phyloP scores from a whole-genome alignment of 2,329 filamentous ascomycete genomes.

The Chaetomiaceae sp. region DNA sequence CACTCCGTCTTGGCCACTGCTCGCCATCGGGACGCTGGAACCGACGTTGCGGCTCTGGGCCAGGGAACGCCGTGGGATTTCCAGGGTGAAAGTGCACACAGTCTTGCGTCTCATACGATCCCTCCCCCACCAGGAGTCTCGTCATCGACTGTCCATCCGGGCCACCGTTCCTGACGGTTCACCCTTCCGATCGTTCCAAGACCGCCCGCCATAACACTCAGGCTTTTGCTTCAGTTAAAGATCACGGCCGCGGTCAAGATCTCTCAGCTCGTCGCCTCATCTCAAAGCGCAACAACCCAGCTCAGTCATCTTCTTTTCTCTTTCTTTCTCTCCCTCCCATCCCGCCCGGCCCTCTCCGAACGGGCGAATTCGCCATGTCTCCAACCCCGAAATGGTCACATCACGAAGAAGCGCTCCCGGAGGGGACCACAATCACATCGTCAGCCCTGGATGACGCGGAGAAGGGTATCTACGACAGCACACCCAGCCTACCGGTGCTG shows the following conservation, averaged over 20 bases:
- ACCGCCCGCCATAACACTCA: background rate
- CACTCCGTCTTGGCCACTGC: conserved; percentile 20
- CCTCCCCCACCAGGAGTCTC: background rate
- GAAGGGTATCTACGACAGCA: conserved; percentile 34
- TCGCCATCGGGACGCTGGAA: conserved; percentile 21
- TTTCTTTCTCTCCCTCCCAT: background rate
- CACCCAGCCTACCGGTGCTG: conserved; percentile 23
- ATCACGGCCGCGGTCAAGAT: background rate
- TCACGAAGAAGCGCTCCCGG: conserved; percentile 17
- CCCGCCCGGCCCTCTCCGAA: background rate
- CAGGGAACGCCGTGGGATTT: conserved; percentile 13
- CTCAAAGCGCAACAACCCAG: background rate
- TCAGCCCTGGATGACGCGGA: conserved; percentile 32
- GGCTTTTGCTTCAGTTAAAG: background rate
- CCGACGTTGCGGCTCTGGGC: conserved; percentile 24
- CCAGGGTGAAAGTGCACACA: background rate
- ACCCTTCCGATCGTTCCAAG: conserved; percentile 5
- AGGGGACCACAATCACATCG: conserved; percentile 12
- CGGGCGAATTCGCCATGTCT: background rate
- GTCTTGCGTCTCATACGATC: background rate
- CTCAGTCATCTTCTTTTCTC: background rate
- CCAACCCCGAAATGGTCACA: conserved; percentile 8
- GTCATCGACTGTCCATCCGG: conserved; percentile 2
- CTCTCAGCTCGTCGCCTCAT: background rate
- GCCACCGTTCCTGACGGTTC: background rate